Evolutionary conservation across 495 filamentous ascomycete genomes (phyloP).

Genomic region (Neurospora sublineolata): DNA sequence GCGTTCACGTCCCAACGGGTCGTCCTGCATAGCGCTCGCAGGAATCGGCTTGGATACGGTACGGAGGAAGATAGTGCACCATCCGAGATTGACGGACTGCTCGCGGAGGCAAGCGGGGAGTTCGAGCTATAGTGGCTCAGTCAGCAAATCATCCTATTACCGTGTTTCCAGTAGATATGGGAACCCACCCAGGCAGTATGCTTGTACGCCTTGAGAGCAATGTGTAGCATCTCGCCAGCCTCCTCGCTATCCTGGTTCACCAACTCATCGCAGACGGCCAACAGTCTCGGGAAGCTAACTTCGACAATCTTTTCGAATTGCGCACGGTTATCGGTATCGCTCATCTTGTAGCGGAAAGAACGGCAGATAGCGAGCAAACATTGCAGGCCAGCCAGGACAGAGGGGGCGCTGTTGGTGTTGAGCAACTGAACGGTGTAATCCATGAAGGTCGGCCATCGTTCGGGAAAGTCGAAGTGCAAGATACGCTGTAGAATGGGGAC

Average conservation of each 20-base stretch:
- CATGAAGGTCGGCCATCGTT: slow-evolving; percentile 85
- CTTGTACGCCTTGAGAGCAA: slow-evolving; percentile 91
- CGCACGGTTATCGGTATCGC: slow-evolving; percentile 56
- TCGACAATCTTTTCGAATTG: slow-evolving; percentile 93
- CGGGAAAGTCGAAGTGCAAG: slow-evolving; percentile 87
- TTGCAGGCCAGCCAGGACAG: slow-evolving; percentile 85
- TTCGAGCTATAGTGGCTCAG: slow-evolving; percentile 52
- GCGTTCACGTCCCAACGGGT: slow-evolving; percentile 73
- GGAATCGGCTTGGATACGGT: slow-evolving; percentile 81
- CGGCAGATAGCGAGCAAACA: slow-evolving; percentile 88
- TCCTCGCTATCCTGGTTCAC: slow-evolving; percentile 85
- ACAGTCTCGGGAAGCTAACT: slow-evolving; percentile 79
- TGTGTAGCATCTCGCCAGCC: slow-evolving; percentile 91
- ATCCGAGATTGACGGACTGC: slow-evolving; percentile 75
- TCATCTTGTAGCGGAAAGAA: slow-evolving; percentile 80
- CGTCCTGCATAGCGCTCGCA: slow-evolving; percentile 63
- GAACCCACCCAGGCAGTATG: slow-evolving; percentile 86
- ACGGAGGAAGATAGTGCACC: slow-evolving; percentile 87
- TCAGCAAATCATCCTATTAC: slow-evolving; percentile 22
- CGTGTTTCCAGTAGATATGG: not conserved
- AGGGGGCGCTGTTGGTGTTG: slow-evolving; percentile 66
- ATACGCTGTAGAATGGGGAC: slow-evolving; percentile 91
- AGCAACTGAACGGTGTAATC: slow-evolving; percentile 82
- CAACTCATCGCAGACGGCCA: slow-evolving; percentile 74
- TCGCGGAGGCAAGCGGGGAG: slow-evolving; percentile 64